Conservation (phyloP, 2,329 filamentous ascomycete species). For the Arthrinium phaeospermum region DNA sequence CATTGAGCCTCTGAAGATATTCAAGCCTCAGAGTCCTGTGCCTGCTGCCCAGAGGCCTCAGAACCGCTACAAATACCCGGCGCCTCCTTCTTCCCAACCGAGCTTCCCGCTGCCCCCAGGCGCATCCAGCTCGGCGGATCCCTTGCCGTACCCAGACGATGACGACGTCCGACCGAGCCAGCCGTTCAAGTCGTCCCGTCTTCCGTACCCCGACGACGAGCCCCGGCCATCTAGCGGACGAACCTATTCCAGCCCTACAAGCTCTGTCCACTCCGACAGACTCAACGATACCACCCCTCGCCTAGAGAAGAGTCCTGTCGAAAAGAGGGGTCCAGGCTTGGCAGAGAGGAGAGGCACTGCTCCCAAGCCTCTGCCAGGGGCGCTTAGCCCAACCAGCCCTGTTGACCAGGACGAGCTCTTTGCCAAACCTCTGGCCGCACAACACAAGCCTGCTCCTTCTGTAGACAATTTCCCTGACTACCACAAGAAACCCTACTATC, state of each 20-base stretch:
- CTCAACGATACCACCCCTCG: conserved; percentile 60
- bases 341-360: conserved; percentile 83
- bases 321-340: conserved; percentile 67
- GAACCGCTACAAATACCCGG: conserved; percentile 58
- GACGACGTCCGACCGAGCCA: conserved; percentile 56
- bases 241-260: conserved; percentile 42
- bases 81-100: conserved; percentile 56
- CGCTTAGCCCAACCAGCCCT: conserved; percentile 74
- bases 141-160: conserved; percentile 77
- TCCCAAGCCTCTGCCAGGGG: conserved; percentile 74
- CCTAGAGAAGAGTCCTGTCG: conserved; percentile 59
- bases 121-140: conserved; percentile 71
- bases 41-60: conserved; percentile 46
- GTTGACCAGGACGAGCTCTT: conserved; percentile 82
- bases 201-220: conserved; percentile 51
- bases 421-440: conserved; percentile 64
- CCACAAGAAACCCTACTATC: conserved; percentile 65
- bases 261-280: conserved; percentile 42
- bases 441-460: conserved; percentile 46
- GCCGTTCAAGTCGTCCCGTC: conserved; percentile 45
- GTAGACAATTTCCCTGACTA: conserved; percentile 54
- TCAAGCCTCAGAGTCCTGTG: conserved; percentile 74
- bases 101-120: conserved; percentile 70
- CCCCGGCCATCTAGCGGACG: conserved; percentile 41
- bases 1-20: conserved; percentile 83